Evolutionary conservation across 2,329 filamentous ascomycete genomes (phyloP).

Genomic region (Colletotrichum euphorbiae): DNA sequence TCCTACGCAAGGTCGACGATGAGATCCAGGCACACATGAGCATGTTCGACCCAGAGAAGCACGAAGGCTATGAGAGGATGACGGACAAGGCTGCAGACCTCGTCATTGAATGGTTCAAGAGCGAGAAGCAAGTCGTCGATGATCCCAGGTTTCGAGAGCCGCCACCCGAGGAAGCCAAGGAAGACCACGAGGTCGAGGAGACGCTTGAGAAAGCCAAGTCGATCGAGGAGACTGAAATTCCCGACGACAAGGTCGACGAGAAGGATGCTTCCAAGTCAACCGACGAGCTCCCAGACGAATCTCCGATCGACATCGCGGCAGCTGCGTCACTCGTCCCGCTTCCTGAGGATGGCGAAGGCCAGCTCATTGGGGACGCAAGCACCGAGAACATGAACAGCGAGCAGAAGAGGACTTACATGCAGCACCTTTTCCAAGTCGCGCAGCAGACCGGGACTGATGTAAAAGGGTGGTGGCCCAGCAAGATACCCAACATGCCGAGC

Average conservation of each 20-base stretch:
- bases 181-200: constrained; percentile 48
- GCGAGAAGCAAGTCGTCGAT: constrained; percentile 58
- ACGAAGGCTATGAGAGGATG: constrained; percentile 74
- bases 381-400: constrained; percentile 51
- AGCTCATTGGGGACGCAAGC: constrained; percentile 46
- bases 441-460: constrained; percentile 61
- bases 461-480: constrained; percentile 61
- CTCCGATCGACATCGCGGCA: constrained; percentile 65
- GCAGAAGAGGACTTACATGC: constrained; percentile 57
- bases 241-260: constrained; percentile 37
- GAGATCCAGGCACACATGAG: constrained; percentile 80
- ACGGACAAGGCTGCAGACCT: constrained; percentile 67
- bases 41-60: constrained; percentile 72
- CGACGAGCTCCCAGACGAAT: constrained; percentile 51
- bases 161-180: constrained; percentile 50
- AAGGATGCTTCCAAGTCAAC: constrained; percentile 32
- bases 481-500: constrained; percentile 52
- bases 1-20: constrained; percentile 74
- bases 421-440: constrained; percentile 61
- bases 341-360: constrained; percentile 55
- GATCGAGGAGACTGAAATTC: constrained; percentile 43
- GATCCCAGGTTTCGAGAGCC: constrained; percentile 58
- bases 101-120: constrained; percentile 67
- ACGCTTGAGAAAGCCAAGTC: constrained; percentile 47
- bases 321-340: constrained; percentile 63